Conservation (phyloP, 768 basidiomycete genomes). For the Pulveroboletus sp. region DNA sequence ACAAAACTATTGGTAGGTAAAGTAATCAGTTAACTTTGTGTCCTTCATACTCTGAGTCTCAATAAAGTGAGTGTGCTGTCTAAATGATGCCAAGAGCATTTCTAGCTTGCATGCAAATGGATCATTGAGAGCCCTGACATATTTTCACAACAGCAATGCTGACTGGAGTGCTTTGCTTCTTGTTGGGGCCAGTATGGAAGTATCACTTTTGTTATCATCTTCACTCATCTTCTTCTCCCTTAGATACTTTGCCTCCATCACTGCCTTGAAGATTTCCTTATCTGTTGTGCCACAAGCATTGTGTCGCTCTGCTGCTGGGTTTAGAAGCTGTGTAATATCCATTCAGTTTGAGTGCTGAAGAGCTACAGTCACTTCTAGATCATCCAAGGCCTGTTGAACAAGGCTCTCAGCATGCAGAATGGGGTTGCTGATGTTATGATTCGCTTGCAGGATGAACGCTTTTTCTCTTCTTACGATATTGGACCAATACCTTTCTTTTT, state of each 20-base stretch:
- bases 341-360: not conserved
- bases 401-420: too few species aligned
- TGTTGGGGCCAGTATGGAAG: not conserved
- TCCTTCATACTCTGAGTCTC: not conserved
- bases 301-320: slow-evolving; percentile 5
- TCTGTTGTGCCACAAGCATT: not conserved
- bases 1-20: not conserved
- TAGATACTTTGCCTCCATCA: not conserved
- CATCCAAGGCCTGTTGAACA: not conserved
- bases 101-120: not conserved
- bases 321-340: not conserved
- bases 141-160: not conserved
- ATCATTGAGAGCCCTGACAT: not conserved
- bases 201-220: not conserved
- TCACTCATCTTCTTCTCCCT: not conserved
- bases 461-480: too few species aligned
- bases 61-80: too few species aligned
- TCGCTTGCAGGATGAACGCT: too few species aligned
- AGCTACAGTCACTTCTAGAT: not conserved
- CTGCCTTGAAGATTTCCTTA: not conserved
- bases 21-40: not conserved
- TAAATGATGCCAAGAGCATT: not conserved
- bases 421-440: too few species aligned
- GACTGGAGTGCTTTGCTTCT: not conserved
- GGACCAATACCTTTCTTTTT: too few species aligned